These are phyloP conservation scores for Suillus subaureus DNA, from an alignment of 768 basidiomycete species.

Conservation along the genomic window DNA sequence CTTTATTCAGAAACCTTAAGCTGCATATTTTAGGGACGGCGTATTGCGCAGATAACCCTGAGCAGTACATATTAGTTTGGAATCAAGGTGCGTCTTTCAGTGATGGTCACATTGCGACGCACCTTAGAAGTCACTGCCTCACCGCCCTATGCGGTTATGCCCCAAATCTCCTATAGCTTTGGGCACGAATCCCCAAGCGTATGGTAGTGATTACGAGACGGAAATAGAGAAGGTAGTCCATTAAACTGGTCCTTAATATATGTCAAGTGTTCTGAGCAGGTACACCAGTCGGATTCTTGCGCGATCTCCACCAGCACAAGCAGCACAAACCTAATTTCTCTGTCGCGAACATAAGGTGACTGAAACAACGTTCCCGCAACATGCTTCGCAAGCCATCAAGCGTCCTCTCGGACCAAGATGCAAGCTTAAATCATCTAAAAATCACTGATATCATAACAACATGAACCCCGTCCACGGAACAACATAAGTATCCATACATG, in stretches of 20 bases:
- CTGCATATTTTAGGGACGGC: neutral
- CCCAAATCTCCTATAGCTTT: neutral
- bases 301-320: neutral
- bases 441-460: neutral
- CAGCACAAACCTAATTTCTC: neutral
- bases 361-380: neutral
- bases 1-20: neutral
- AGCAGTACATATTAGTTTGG: neutral
- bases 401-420: neutral
- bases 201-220: neutral
- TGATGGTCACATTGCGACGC: neutral
- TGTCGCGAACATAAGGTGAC: neutral
- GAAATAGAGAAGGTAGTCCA: neutral
- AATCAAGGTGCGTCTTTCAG: neutral
- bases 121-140: slow-evolving; percentile 1
- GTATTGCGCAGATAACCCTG: neutral
- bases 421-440: neutral
- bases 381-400: neutral
- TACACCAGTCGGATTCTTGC: neutral
- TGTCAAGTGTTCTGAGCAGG: neutral
- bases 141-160: neutral
- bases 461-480: neutral
- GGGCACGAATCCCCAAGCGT: neutral
- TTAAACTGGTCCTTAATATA: neutral
- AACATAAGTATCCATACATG: slow-evolving; percentile 1